Evolutionary conservation across 352 stramenopile species (phyloP).

Genomic region (Globisporangium nunn): DNA sequence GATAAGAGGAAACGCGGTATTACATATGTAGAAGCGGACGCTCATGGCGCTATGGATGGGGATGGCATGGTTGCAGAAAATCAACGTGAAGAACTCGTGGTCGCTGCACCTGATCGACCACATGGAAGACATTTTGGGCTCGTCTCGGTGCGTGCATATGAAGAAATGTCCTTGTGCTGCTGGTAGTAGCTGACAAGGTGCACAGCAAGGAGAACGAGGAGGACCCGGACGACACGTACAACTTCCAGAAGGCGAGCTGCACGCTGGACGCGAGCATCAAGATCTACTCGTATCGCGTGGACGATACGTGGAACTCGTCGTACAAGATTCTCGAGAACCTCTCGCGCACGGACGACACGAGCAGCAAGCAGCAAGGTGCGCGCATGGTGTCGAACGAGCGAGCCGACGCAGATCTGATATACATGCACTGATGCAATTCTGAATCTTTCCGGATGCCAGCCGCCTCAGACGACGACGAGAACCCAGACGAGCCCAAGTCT

Average conservation of each 20-base stretch:
- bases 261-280: constrained; percentile 98
- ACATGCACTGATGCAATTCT: background rate
- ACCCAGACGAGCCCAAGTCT: constrained; percentile 18
- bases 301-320: constrained; percentile 95
- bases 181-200: background rate
- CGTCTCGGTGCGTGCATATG: constrained; percentile 32
- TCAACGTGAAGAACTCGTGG: constrained; percentile 97
- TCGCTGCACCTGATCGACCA: constrained; percentile 96
- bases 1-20: background rate
- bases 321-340: constrained; percentile 98
- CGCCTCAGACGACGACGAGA: constrained; percentile 22
- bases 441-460: background rate
- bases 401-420: too few species aligned
- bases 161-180: background rate
- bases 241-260: constrained; percentile 97
- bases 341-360: constrained; percentile 70
- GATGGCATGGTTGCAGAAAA: constrained; percentile 68
- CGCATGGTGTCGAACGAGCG: background rate
- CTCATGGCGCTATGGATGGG: too few species aligned
- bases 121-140: constrained; percentile 92
- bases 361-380: constrained; percentile 25
- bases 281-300: constrained; percentile 98
- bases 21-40: background rate
- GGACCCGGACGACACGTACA: constrained; percentile 66
- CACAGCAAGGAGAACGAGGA: constrained; percentile 23